These are phyloP conservation scores for Dendrobium huoshanense DNA, from an alignment of 106 monocot species.

Conservation along the genomic window DNA sequence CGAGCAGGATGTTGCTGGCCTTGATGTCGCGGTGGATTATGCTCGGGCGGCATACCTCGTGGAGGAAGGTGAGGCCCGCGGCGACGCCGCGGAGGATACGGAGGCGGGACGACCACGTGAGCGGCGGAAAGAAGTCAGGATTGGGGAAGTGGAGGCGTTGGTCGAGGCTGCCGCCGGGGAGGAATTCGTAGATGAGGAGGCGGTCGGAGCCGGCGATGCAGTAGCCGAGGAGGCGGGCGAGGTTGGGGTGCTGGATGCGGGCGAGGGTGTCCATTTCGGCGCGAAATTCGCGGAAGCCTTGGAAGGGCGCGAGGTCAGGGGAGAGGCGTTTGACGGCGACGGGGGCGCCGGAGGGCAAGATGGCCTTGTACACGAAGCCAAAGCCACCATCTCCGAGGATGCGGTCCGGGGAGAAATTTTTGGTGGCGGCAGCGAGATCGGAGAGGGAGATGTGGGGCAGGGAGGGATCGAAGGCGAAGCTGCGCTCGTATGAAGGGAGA, in stretches of 20 bases:
- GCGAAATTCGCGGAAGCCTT: constrained; percentile 69
- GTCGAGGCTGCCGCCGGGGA: constrained; percentile 66
- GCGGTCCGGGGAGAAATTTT: constrained; percentile 51
- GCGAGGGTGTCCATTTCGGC: constrained; percentile 86
- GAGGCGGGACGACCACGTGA: constrained; percentile 38
- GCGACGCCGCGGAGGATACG: constrained; percentile 47
- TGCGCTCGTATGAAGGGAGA: neutral
- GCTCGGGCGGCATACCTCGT: constrained; percentile 54
- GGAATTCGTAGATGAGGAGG: constrained; percentile 78
- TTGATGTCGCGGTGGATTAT: constrained; percentile 93
- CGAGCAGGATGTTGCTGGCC: constrained; percentile 72
- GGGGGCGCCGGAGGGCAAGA: constrained; percentile 36
- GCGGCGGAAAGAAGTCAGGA: constrained; percentile 2
- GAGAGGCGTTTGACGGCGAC: constrained; percentile 84
- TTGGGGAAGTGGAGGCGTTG: constrained; percentile 53
- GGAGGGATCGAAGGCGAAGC: constrained; percentile 42
- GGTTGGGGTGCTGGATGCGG: constrained; percentile 57
- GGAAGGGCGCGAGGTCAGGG: constrained; percentile 44
- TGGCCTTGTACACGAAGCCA: constrained; percentile 84
- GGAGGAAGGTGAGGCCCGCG: constrained; percentile 59
- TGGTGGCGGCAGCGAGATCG: constrained; percentile 50
- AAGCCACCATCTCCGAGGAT: constrained; percentile 90
- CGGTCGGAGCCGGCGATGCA: constrained; percentile 57
- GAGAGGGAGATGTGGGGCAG: constrained; percentile 57
- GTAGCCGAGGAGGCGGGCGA: constrained; percentile 61